Evolutionary conservation across 345 rosid species (phyloP).

Genomic region (Sisymbrium irio): DNA sequence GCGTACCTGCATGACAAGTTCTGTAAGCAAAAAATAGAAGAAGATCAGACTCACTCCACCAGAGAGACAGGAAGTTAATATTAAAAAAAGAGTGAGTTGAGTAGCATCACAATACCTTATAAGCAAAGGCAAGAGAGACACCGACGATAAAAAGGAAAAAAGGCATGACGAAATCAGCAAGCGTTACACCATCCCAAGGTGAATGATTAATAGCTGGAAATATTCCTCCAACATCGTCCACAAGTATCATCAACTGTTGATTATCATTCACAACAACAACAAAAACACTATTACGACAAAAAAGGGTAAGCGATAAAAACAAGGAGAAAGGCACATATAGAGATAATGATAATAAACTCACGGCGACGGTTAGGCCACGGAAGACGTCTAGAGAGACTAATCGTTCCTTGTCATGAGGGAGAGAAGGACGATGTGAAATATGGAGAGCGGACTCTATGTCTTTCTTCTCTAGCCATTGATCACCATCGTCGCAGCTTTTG

Average conservation of each 20-base stretch:
- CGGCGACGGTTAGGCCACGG: constrained; percentile 60
- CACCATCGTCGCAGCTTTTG: no score
- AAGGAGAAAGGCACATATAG: not conserved
- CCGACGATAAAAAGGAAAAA: constrained; percentile 95
- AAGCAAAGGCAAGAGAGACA: constrained; percentile 67
- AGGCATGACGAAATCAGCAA: constrained; percentile 95
- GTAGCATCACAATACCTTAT: constrained; percentile 50
- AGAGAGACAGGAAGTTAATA: no score
- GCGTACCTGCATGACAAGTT: no score
- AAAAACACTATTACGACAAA: not conserved
- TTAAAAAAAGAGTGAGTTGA: not conserved
- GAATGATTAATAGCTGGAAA: constrained; percentile 85
- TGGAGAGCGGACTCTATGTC: no score
- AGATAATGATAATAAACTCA: not conserved
- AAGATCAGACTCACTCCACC: no score
- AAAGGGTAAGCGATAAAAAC: not conserved
- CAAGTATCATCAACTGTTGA: constrained; percentile 89
- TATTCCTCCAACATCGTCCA: constrained; percentile 77
- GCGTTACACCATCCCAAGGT: constrained; percentile 84
- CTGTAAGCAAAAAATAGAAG: no score
- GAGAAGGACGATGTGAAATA: no score
- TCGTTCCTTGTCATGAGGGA: no score
- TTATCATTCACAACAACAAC: not conserved
- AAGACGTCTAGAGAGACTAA: no score
- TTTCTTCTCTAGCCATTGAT: no score